Percentiles rank a stretch among this genome's conserved stretches.
These are phyloP conservation scores for Penicillium sp. DNA, from an alignment of 2,329 filamentous ascomycete genomes.

Conservation along the genomic window DNA sequence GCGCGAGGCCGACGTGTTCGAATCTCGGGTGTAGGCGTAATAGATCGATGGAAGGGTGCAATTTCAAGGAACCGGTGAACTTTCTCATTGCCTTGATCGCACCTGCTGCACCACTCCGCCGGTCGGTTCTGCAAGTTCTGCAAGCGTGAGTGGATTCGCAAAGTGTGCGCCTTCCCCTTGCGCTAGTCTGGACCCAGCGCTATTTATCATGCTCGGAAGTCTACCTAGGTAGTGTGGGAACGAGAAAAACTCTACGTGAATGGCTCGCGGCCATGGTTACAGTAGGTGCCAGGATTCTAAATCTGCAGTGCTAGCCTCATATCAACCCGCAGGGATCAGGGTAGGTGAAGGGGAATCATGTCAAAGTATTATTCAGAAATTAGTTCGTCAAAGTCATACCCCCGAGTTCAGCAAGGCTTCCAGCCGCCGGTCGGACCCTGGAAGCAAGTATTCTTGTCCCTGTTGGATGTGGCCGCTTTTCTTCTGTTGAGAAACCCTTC, in stretches of 20 bases:
- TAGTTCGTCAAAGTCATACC: constrained; percentile 31
- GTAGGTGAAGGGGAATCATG: constrained; percentile 4
- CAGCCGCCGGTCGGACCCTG: constrained; percentile 35
- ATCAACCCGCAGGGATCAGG: constrained; percentile 10
- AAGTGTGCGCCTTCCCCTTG: neutral
- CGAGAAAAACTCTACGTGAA: neutral
- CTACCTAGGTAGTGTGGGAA: neutral
- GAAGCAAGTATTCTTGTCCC: constrained; percentile 21
- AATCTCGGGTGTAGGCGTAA: constrained; percentile 15
- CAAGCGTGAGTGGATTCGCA: too few relatives aligned
- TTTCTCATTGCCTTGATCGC: constrained; percentile 8
- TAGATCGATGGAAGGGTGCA: constrained; percentile 19
- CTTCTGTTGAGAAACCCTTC: constrained; percentile 35
- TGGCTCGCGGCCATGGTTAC: neutral
- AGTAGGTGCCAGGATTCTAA: neutral
- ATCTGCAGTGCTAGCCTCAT: constrained; percentile 5
- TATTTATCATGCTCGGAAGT: neutral
- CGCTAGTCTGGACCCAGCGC: neutral
- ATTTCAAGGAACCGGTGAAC: constrained; percentile 6
- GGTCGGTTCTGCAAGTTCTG: neutral
- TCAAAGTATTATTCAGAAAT: neutral
- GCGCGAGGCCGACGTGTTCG: too few relatives aligned
- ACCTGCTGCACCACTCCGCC: constrained; percentile 11
- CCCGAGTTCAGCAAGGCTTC: constrained; percentile 35
- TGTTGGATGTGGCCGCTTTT: constrained; percentile 15